Evolutionary conservation across 2,329 filamentous ascomycete genomes (phyloP).

Genomic region (Fusarium papillatum): DNA sequence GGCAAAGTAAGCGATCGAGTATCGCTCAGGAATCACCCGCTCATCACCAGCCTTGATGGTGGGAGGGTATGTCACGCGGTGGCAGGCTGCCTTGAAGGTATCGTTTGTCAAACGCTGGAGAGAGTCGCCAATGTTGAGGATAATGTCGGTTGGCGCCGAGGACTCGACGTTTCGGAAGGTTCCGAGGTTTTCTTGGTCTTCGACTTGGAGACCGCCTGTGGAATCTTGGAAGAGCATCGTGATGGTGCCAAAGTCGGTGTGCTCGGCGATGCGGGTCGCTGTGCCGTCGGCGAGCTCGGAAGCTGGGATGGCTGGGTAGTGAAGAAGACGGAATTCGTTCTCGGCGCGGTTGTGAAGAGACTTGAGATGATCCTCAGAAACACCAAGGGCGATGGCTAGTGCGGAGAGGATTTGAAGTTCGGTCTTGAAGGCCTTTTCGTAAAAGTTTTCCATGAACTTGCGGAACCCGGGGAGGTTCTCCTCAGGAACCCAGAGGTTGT

Average conservation of each 20-base stretch:
- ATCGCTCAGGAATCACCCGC: slow-evolving; percentile 43
- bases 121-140: slow-evolving; percentile 56
- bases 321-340: slow-evolving; percentile 72
- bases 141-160: slow-evolving; percentile 44
- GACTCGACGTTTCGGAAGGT: slow-evolving; percentile 43
- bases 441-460: slow-evolving; percentile 67
- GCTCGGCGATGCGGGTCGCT: slow-evolving; percentile 47
- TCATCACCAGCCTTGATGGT: slow-evolving; percentile 31
- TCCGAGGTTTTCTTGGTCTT: slow-evolving; percentile 43
- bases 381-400: slow-evolving; percentile 80
- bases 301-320: slow-evolving; percentile 58
- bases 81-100: slow-evolving; percentile 48
- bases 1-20: slow-evolving; percentile 45
- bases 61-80: slow-evolving; percentile 50
- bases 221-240: slow-evolving; percentile 50
- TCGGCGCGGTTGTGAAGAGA: slow-evolving; percentile 66
- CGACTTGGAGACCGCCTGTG: slow-evolving; percentile 44
- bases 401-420: slow-evolving; percentile 83
- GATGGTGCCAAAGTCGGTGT: slow-evolving; percentile 51
- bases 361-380: slow-evolving; percentile 80
- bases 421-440: slow-evolving; percentile 76
- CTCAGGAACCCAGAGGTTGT: slow-evolving; percentile 47
- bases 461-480: slow-evolving; percentile 41
- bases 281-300: slow-evolving; percentile 44
- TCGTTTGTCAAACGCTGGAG: slow-evolving; percentile 55